Base-by-base conservation (phyloP, 176 grass and related monocot species). In the Oryza brachyantha region DNA sequence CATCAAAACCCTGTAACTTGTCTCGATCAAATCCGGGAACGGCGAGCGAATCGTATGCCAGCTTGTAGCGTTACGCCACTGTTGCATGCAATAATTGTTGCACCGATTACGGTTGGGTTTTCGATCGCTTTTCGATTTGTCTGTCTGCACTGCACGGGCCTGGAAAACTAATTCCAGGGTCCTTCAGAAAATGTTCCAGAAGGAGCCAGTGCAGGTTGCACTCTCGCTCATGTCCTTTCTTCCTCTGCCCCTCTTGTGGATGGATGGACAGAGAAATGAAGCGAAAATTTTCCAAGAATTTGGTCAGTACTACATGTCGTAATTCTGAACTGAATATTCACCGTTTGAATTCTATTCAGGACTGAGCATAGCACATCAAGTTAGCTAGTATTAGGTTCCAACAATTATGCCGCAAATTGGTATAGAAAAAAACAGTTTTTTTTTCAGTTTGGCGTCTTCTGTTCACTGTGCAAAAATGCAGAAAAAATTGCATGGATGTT, bases 1-100 rank as follows among this genome's bases (percentile, higher is more conserved):
- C 64, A 68, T 68, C 77, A 38, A 38, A 19, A 27, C 24, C 22
- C 34, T 40, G 64, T 37, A 54, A 67, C 29, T 12, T 37, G 63
- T 68, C 63, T 35, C 36, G 26, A 41, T 43, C 50, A 21, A 16
- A 70, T 59, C 48, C 5, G 14, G 31, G 14, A 45, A 45, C 17
- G 43, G 29, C 29, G 45, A 68, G 80, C 37, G 63, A 66, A 67
- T 69, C 64, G 37, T 39, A 22, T 13, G 66, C 66, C 73, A 21
- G 42, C 24, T 74, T 13, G 54, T 38, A 36, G 83, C 58, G 40
- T 78, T 43, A 84, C 73, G 74, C 39, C 83, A 65, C 59, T 78
- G 68, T 42, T 52, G 75, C 76, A 64, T 10, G 45, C 59, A 66
- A n/a, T 70, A 46, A 68, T 32, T 59, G 59, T 39, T 59, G 68